Evolutionary conservation across 164 flowering plant species (phyloP).

Genomic region (Umbellularia californica): DNA sequence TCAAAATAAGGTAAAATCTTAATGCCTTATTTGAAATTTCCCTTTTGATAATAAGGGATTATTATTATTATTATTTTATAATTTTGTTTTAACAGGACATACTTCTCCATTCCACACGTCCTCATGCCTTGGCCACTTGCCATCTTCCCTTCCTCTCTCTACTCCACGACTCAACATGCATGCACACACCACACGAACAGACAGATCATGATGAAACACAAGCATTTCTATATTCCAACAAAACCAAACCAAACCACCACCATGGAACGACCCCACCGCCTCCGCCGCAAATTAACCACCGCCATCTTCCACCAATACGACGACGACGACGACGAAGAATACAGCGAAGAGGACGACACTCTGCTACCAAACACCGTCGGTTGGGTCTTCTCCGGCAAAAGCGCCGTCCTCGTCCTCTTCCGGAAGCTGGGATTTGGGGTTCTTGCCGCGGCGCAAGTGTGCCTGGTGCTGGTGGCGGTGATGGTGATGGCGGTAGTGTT

Average conservation of each 20-base stretch:
- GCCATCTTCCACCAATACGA: not conserved
- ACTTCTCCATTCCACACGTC: no score
- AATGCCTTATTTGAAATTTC: no score
- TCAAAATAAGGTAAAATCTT: no score
- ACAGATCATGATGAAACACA: not conserved
- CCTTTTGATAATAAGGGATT: no score
- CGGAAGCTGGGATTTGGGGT: constrained; percentile 42
- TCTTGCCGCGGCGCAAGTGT: constrained; percentile 41
- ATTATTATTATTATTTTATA: no score
- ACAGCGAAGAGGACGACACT: constrained; percentile 10
- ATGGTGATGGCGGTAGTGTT: constrained; percentile 36
- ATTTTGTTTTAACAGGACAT: no score
- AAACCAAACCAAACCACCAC: not conserved
- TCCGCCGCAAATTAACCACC: not conserved
- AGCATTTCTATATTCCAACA: not conserved
- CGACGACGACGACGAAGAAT: not conserved
- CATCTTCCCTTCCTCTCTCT: not conserved
- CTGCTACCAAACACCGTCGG: constrained; percentile 23
- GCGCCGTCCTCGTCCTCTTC: constrained; percentile 20
- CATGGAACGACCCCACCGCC: not conserved
- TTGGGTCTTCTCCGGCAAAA: constrained; percentile 20
- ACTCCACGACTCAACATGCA: not conserved
- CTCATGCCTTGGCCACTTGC: not conserved
- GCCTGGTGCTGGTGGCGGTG: constrained; percentile 33
- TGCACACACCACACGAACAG: no score